A percentile compares a stretch with the other conserved stretches of the same genome.
phyloP scores from a whole-genome alignment of 768 basidiomycete genomes.

The Termitomyces sp. region DNA sequence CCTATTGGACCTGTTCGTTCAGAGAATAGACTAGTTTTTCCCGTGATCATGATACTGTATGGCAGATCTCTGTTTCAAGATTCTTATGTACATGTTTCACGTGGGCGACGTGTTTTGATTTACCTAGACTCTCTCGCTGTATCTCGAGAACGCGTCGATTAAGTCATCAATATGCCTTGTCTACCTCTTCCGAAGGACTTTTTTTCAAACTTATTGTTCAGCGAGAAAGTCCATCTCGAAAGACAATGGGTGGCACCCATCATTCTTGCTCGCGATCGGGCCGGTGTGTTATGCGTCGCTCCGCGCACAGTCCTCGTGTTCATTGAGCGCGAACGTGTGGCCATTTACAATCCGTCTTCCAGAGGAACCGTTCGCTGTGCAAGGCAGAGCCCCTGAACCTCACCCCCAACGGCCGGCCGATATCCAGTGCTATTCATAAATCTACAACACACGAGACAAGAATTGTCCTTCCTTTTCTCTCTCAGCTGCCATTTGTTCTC shows the following conservation, averaged over 20 bases:
- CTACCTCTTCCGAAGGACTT: background rate
- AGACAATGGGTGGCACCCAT: background rate
- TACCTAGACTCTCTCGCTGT: no score
- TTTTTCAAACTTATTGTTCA: background rate
- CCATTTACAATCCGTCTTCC: background rate
- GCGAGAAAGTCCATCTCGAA: background rate
- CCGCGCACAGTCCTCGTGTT: slow-evolving; percentile 13
- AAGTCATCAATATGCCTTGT: background rate
- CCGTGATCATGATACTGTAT: slow-evolving; percentile 1
- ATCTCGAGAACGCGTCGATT: background rate
- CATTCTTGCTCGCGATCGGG: background rate
- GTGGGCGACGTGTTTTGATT: background rate
- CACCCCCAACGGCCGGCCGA: slow-evolving; percentile 19
- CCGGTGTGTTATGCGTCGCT: background rate
- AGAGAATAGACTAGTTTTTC: slow-evolving; percentile 5
- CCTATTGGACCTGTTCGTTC: slow-evolving; percentile 8
- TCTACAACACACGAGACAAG: background rate
- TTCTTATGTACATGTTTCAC: background rate
- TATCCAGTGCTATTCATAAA: slow-evolving; percentile 18
- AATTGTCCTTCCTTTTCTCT: slow-evolving; percentile 9
- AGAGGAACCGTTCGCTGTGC: background rate
- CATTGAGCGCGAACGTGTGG: background rate
- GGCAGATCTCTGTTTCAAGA: background rate
- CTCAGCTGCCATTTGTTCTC: slow-evolving; percentile 2
- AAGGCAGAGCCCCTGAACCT: slow-evolving; percentile 12